Base-by-base conservation (phyloP, 495 filamentous ascomycete genomes). In the Neurospora sp. region DNA sequence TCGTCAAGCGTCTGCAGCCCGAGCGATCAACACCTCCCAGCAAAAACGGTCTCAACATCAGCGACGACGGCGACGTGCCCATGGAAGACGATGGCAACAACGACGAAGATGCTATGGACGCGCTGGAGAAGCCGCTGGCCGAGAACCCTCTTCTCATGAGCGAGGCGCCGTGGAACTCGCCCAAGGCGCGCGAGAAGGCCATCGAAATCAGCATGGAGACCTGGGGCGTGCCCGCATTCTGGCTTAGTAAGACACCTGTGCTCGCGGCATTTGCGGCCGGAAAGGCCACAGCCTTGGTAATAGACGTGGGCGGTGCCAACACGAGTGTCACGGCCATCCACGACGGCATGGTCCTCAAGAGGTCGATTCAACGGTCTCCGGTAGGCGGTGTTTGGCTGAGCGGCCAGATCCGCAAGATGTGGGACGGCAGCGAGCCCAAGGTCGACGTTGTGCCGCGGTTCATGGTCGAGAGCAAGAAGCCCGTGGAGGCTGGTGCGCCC, bases 181-280 rank as follows among this genome's bases (percentile, higher is more conserved):
- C 87, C 18, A 98, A 97, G 82, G 89, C 91, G 73, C 87, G 96
- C 44, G 96, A 99, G 81, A 94, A 93, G 85, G 90, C 90, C 7
- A 93, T 98, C 75, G 96, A 99, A 82, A 88, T 97, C 71, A 93
- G 91, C 39, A 97, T 99, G 89, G 96, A 99, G 85, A 91, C 88
- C 74, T 99, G 95, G 91, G 94, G 94, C 18, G 90, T 89, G 44
- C 96, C 96, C 16, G 96, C 96, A 5, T 98, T 97, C 82, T 99
- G 94, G 86, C 85, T 97, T 69, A 92, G 91, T 70, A 75, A 82
- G 72, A 87, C 86, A 44, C 85, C 86, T 3, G 86, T 87, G 37
- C 81, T 88, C 71, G 85, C 86, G 35, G 82, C 92, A 18, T 98
- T 98, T 80, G 92, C 94, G 20, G 88, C 93, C 16, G 96, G 96